These are phyloP conservation scores for Leccinum variicolor DNA, from an alignment of 768 basidiomycete species.

Conservation along the genomic window DNA sequence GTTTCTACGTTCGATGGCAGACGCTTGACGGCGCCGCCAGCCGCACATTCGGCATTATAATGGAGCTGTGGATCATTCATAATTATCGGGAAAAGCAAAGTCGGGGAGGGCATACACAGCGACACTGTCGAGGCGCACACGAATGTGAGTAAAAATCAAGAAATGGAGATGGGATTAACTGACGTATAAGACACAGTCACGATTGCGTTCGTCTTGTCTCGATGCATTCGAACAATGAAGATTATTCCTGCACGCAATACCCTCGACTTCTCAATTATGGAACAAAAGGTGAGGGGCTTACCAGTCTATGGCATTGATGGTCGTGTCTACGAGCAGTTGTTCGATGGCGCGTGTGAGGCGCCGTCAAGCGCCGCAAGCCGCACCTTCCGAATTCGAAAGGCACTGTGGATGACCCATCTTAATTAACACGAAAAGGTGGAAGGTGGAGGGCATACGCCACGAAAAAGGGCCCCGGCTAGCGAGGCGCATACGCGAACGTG, in stretches of 20 bases:
- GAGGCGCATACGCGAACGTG: slow-evolving; percentile 12
- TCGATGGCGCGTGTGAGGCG: slow-evolving; percentile 76
- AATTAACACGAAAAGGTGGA: no score
- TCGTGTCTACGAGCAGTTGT: slow-evolving; percentile 64
- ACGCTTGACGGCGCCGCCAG: slow-evolving; percentile 68
- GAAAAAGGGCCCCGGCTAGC: no score
- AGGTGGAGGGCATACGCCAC: no score
- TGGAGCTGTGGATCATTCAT: no score
- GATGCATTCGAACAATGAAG: slow-evolving; percentile 86
- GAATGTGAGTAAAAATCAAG: slow-evolving; percentile 20
- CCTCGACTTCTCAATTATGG: slow-evolving; percentile 15
- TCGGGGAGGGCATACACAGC: no score
- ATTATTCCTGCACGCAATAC: slow-evolving; percentile 67
- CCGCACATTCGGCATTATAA: no score
- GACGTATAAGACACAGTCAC: slow-evolving; percentile 91
- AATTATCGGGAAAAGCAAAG: no score
- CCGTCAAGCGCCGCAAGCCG: slow-evolving; percentile 81
- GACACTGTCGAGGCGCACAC: not conserved
- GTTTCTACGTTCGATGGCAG: slow-evolving; percentile 71
- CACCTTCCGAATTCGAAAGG: slow-evolving; percentile 62
- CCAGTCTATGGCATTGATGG: slow-evolving; percentile 95
- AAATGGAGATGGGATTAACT: slow-evolving; percentile 32
- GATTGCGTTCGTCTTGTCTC: slow-evolving; percentile 78
- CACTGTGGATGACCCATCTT: slow-evolving; percentile 45
- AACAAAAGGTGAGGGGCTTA: slow-evolving; percentile 35